Conservation (phyloP, 2,329 filamentous ascomycete species). For the Knufia fluminis region DNA sequence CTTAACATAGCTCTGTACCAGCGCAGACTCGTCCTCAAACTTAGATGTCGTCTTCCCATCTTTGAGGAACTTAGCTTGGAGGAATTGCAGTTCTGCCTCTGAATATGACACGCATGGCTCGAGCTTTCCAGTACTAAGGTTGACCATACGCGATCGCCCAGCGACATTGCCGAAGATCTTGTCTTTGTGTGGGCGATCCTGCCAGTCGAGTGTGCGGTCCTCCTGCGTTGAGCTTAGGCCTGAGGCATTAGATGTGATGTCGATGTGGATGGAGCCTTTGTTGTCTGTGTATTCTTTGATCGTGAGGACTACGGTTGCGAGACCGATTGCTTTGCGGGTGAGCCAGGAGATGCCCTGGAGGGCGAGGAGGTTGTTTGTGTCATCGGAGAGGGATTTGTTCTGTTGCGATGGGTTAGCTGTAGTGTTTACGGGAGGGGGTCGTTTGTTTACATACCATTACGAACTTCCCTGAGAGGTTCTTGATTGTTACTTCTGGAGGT, state of each 20-base stretch:
- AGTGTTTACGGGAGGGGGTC: neutral
- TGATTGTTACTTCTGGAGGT: conserved; percentile 55
- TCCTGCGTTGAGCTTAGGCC: conserved; percentile 60
- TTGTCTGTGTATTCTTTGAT: conserved; percentile 38
- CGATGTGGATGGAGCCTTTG: conserved; percentile 48
- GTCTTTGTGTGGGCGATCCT: conserved; percentile 59
- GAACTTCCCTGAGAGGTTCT: conserved; percentile 61
- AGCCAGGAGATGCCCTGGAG: conserved; percentile 63
- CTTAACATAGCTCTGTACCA: conserved; percentile 43
- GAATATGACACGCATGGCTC: conserved; percentile 32
- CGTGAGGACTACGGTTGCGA: conserved; percentile 49
- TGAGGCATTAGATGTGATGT: conserved; percentile 62
- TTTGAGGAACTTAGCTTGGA: conserved; percentile 34
- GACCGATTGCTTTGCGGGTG: conserved; percentile 59
- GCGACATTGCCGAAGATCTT: conserved; percentile 67
- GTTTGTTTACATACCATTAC: conserved; percentile 47
- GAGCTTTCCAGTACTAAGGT: conserved; percentile 28
- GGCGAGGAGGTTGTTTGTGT: conserved; percentile 55
- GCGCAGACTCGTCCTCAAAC: conserved; percentile 48
- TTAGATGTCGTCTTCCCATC: conserved; percentile 49
- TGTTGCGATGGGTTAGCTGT: conserved; percentile 28
- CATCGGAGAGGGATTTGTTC: conserved; percentile 68
- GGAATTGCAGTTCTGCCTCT: conserved; percentile 31
- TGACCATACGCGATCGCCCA: conserved; percentile 42
- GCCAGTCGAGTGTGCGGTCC: conserved; percentile 48